Evolutionary conservation across 2,329 filamentous ascomycete species (phyloP), one percentile per base, ranked within the genome.

Genomic region (Talaromyces amestolkiae): DNA sequence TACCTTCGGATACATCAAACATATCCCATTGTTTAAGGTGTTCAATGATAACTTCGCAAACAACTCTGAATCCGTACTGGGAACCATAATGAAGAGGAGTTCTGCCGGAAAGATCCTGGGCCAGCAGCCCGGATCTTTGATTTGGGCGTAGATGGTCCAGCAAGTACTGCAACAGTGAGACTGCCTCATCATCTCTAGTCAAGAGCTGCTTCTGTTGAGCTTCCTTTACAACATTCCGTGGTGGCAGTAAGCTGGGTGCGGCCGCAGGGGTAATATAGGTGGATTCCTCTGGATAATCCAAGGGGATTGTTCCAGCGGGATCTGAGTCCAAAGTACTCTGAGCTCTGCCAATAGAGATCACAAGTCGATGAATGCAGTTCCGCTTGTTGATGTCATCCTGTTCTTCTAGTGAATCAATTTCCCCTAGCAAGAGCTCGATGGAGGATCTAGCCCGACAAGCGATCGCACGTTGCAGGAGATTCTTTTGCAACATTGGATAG

Each of bases 11-110:
- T 33, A 93, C 88, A 72, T 96, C 86, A 73, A 97, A 97, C 71
- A 96, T 89, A 17, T 86, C 86, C 94, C 94, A 98, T 27, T 88
- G 85, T 74, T 94, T 91, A 88, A 99, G 93, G 72, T 90, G 89
- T 68, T 89, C 88, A 80, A 97, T 93, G 70, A 98, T 86, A 27
- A 93, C 84, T 74, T 96, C 86, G 73, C 92, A 97, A 10, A 97
- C 89, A n/a, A 92, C 87, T 3, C 95, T 91, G 71, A 97, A 93
- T 2, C 95, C 95, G 74, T 96, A 97, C 75, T 98, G 93, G 0
- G 95, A 94, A 2, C 93, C 93, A 74, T 97, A 97, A 76, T 98
- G 94, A 11, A 98, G 83, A 1, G 94, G 93, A 15, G 94, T 85
- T 4, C 94, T 90, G 2, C 92, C 93, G 67, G 94, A 91, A 0